Percentiles rank a stretch among this genome's conserved stretches.
These are phyloP conservation scores for Wakefieldia striispora DNA, from an alignment of 768 basidiomycete species.

Conservation along the genomic window DNA sequence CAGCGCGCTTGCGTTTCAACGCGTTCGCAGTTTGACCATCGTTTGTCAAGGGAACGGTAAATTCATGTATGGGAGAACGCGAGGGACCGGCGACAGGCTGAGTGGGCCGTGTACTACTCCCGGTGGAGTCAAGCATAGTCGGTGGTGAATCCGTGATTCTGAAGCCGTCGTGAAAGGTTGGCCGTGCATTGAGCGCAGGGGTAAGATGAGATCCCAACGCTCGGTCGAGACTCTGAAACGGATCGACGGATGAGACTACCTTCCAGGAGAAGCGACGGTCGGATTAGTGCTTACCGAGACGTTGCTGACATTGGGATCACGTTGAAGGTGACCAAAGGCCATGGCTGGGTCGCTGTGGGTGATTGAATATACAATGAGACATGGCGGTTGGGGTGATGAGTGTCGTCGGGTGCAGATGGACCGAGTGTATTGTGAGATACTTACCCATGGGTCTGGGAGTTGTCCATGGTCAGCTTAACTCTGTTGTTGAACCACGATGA, in stretches of 20 bases:
- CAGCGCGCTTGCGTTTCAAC: slow-evolving; percentile 49
- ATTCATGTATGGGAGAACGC: slow-evolving; percentile 34
- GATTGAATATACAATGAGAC: slow-evolving; percentile 14
- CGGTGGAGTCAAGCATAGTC: slow-evolving; percentile 28
- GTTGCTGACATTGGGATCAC: slow-evolving; percentile 55
- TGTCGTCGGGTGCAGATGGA: neutral
- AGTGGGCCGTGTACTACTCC: slow-evolving; percentile 20
- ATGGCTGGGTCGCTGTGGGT: slow-evolving; percentile 53
- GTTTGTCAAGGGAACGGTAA: slow-evolving; percentile 28
- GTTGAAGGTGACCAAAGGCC: slow-evolving; percentile 59
- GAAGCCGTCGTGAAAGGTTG: slow-evolving; percentile 31
- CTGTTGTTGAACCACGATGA: slow-evolving; percentile 34
- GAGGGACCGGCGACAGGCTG: slow-evolving; percentile 30
- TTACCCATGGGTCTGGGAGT: slow-evolving; percentile 34
- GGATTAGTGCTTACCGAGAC: slow-evolving; percentile 50
- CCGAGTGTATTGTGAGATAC: slow-evolving; percentile 16
- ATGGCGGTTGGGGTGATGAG: slow-evolving; percentile 1
- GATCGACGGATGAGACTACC: slow-evolving; percentile 25
- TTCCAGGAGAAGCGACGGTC: slow-evolving; percentile 21
- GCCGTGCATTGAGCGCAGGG: slow-evolving; percentile 34
- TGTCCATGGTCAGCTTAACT: slow-evolving; percentile 30
- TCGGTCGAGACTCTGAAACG: slow-evolving; percentile 53
- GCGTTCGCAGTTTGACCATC: slow-evolving; percentile 22
- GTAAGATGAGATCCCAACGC: slow-evolving; percentile 55
- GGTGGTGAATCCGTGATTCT: slow-evolving; percentile 33